phyloP scores from a whole-genome alignment of 2,329 filamentous ascomycete genomes.

The Cladosporium oxysporum region DNA sequence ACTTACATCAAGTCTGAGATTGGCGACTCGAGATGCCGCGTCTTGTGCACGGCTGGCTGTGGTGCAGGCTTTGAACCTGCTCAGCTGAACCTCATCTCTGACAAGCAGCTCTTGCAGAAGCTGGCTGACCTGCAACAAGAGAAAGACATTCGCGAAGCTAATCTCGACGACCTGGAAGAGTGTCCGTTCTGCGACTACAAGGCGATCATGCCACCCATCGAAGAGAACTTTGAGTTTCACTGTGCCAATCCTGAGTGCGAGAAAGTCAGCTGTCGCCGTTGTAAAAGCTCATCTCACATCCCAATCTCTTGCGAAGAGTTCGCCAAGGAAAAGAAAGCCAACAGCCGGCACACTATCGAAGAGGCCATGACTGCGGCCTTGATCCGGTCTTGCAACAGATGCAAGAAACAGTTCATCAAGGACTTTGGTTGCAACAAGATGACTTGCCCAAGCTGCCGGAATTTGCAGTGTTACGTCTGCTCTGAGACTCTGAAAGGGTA shows the following conservation, averaged over 20 bases:
- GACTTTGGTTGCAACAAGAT: conserved; percentile 82
- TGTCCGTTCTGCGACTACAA: conserved; percentile 85
- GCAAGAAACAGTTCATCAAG: conserved; percentile 77
- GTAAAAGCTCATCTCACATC: conserved; percentile 68
- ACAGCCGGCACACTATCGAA: conserved; percentile 68
- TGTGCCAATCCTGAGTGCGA: conserved; percentile 69
- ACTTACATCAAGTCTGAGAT: conserved; percentile 68
- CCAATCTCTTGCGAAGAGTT: conserved; percentile 70
- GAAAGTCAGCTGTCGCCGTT: conserved; percentile 57
- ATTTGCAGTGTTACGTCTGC: conserved; percentile 69
- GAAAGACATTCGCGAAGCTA: conserved; percentile 67
- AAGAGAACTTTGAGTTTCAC: conserved; percentile 70
- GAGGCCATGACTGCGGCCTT: conserved; percentile 82
- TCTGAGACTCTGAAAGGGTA: conserved; percentile 65
- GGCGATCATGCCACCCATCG: conserved; percentile 68
- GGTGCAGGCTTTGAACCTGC: conserved; percentile 58
- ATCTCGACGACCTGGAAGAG: conserved; percentile 69
- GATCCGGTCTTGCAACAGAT: conserved; percentile 73
- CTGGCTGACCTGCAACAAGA: conserved; percentile 73
- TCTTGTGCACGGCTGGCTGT: conserved; percentile 69
- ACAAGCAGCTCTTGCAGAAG: conserved; percentile 59
- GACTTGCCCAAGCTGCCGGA: conserved; percentile 63
- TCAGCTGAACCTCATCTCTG: conserved; percentile 60
- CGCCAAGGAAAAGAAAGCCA: conserved; percentile 60
- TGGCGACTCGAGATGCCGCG: conserved; percentile 66